Evolutionary conservation across 148 eudicot species (phyloP), one percentile per base, ranked within the genome.

Genomic region (Nyssa sinensis): DNA sequence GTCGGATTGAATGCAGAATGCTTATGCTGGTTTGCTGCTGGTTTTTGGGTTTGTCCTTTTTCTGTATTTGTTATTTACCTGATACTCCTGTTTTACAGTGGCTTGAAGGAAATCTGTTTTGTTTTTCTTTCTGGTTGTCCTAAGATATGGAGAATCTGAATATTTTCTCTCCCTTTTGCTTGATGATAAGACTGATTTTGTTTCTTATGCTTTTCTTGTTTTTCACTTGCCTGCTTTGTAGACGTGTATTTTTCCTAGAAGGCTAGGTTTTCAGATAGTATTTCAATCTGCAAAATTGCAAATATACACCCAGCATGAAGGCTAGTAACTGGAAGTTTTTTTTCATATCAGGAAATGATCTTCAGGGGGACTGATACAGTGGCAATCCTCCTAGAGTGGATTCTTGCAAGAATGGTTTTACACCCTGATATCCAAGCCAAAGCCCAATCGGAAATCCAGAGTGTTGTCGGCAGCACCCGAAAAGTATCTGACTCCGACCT

Each of bases 311-410:
- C n/a, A 11, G 19, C 3, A 4, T 6, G 11, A 6, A 19, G 17
- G 17, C 16, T 12, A 44, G 16, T n/a, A n/a, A n/a, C n/a, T 44
- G 51, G 24, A 19, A 3, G 59, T 69, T 25, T 21, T 33, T 25
- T 63, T 70, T 11, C 44, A 31, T 61, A 70, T 16, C 72, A 95
- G 99, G 99, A 95, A 71, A 95, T 92, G 97, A 89, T 95, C 31
- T 95, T 95, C 17, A 85, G 99, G 58, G 99, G 99, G 11, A 95
- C 97, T 8, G 99, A 92, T 55, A 92, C 97, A 1, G 99, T 92
- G 4, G 99, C 96, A 2, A 95, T 92, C 23, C 84, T 92, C 0
- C 74, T 95, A 5, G 97, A 95, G 34, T 95, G 97, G 99, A 81
- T 84, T n/a, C 81, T 92, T 13, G 97, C 99, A 9, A 88, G 97